Evolutionary conservation across 495 filamentous ascomycete genomes (phyloP).

Genomic region (Penicillium crystallinum): DNA sequence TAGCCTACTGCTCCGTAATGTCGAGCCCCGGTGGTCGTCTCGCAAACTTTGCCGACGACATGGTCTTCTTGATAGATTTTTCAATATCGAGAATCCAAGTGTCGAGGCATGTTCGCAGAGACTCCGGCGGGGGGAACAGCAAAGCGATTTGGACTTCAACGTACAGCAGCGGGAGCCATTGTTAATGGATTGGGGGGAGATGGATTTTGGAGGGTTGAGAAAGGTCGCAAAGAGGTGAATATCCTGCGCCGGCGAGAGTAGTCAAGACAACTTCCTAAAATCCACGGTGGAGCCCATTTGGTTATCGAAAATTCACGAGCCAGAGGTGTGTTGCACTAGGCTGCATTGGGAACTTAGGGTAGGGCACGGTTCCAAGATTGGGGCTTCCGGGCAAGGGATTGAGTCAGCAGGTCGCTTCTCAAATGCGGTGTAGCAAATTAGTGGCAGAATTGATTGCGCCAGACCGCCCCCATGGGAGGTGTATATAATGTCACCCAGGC

Average conservation of each 20-base stretch:
- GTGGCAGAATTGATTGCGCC: conserved; percentile 3
- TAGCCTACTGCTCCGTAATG: conserved; percentile 92
- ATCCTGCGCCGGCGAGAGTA: conserved; percentile 50
- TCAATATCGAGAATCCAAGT: conserved; percentile 14
- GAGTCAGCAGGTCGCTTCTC: neutral
- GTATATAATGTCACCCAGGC: conserved; percentile 30
- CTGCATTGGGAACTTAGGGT: conserved; percentile 22
- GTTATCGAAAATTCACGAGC: conserved; percentile 13
- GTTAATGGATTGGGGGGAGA: conserved; percentile 27
- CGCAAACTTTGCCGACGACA: conserved; percentile 2
- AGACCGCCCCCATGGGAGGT: neutral
- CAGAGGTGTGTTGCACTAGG: conserved; percentile 24
- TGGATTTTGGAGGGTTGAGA: conserved; percentile 17
- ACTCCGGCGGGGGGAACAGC: conserved; percentile 58
- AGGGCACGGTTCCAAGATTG: conserved; percentile 15
- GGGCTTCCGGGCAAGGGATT: neutral
- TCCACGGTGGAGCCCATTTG: conserved; percentile 28
- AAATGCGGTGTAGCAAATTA: conserved; percentile 5
- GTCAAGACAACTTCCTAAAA: conserved; percentile 22
- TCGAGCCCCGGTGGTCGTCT: conserved; percentile 28
- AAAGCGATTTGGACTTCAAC: conserved; percentile 75
- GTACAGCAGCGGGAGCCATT: conserved; percentile 64
- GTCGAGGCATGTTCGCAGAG: conserved; percentile 8
- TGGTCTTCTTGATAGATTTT: conserved; percentile 20
- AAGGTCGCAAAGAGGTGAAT: conserved; percentile 56